A percentile compares a stretch with the other conserved stretches of the same genome.
phyloP scores from a whole-genome alignment of 2,329 filamentous ascomycete species.

The Ascochyta fabae region DNA sequence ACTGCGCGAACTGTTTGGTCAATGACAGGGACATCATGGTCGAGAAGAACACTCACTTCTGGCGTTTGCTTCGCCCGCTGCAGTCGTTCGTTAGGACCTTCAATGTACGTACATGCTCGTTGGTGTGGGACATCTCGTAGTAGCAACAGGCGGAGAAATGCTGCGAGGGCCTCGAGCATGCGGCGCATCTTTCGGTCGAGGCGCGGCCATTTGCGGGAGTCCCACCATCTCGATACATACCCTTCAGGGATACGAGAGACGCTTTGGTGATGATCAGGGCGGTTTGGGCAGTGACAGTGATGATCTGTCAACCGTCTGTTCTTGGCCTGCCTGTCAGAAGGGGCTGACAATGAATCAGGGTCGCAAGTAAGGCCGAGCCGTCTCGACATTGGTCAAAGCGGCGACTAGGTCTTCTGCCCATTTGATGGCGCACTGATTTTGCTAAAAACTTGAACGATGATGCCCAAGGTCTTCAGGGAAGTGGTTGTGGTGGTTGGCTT shows the following conservation, averaged over 20 bases:
- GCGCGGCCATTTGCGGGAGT: conserved; percentile 10
- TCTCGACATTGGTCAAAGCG: conserved; percentile 3
- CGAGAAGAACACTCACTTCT: background rate
- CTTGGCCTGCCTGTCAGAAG: conserved; percentile 12
- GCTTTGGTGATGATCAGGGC: conserved; percentile 8
- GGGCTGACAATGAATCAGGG: background rate
- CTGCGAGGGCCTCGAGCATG: background rate
- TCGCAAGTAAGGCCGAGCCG: conserved; percentile 5
- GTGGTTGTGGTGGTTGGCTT: background rate
- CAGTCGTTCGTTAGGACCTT: background rate
- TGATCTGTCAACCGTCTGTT: conserved; percentile 7
- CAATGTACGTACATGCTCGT: background rate
- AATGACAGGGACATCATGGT: background rate
- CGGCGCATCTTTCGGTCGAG: conserved; percentile 4
- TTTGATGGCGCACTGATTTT: conserved; percentile 5
- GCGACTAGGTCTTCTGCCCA: conserved; percentile 1
- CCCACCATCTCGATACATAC: conserved; percentile 15
- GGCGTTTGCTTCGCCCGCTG: background rate
- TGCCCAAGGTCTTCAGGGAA: conserved; percentile 9
- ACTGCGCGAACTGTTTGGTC: background rate
- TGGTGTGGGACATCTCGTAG: conserved; percentile 1
- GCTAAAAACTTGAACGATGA: background rate
- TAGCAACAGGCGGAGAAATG: conserved; percentile 9
- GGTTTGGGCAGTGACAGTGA: conserved; percentile 1
- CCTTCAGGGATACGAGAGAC: conserved; percentile 5